Conservation (phyloP, 495 filamentous ascomycete species). For the Chaetomium cochliodes region DNA sequence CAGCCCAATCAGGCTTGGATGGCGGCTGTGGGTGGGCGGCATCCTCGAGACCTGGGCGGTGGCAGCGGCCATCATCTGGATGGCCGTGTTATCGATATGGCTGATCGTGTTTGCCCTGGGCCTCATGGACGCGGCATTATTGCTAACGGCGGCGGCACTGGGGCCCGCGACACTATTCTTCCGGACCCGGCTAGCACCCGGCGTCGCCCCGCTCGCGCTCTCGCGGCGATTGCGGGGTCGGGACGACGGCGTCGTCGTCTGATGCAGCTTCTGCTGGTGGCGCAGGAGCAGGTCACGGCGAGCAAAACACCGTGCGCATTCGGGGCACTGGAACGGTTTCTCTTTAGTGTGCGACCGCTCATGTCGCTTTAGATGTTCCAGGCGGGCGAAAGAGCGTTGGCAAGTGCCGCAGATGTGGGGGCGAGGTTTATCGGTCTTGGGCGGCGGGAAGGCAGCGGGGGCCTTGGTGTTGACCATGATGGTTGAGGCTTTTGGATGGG, state of each 20-base stretch:
- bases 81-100: conserved; percentile 77
- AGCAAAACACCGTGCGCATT: conserved; percentile 94
- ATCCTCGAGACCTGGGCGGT: conserved; percentile 52
- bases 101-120: conserved; percentile 96
- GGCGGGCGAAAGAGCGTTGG: conserved; percentile 84
- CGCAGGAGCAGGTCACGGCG: conserved; percentile 86
- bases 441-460: conserved; percentile 59
- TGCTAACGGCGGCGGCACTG: conserved; percentile 46
- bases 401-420: conserved; percentile 95
- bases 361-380: conserved; percentile 97
- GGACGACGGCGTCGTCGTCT: conserved; percentile 89
- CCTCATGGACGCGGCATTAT: conserved; percentile 61
- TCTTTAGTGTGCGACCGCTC: conserved; percentile 99
- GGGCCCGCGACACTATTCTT: conserved; percentile 81
- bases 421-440: conserved; percentile 95
- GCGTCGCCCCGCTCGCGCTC: conserved; percentile 74
- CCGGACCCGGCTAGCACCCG: conserved; percentile 68
- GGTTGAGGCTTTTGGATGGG: conserved; percentile 42
- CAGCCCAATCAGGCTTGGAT: conserved; percentile 64
- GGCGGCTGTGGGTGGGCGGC: conserved; percentile 56
- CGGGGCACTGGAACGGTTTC: conserved; percentile 97
- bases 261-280: conserved; percentile 98
- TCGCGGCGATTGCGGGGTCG: conserved; percentile 85
- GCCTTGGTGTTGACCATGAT: conserved; percentile 53
- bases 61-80: conserved; percentile 66